A percentile compares a stretch with the other conserved stretches of the same genome.
Evolutionary conservation across 371 early-diverging fungal species (phyloP).

Genomic region (Mortierella sp.): DNA sequence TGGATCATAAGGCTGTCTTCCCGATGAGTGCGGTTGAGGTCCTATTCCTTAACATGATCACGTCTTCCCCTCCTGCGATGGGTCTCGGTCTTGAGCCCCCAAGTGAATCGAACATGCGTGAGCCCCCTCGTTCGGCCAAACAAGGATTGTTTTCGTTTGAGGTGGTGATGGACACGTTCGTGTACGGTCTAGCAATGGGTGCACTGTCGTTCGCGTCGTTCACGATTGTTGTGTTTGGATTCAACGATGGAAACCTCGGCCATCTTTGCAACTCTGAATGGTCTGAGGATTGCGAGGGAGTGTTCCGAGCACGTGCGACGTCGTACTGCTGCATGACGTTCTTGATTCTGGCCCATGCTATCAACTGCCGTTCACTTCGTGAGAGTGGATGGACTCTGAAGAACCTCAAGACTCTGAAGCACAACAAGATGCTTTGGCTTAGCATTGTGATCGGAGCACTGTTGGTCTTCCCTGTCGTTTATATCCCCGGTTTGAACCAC

Average conservation of each 20-base stretch:
- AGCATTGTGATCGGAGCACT: conserved; percentile 65
- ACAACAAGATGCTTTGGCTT: conserved; percentile 71
- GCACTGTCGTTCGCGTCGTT: conserved; percentile 77
- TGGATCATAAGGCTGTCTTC: conserved; percentile 67
- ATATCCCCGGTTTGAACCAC: conserved; percentile 77
- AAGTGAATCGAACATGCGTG: conserved; percentile 83
- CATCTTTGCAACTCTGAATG: conserved; percentile 72
- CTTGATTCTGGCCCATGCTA: conserved; percentile 75
- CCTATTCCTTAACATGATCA: conserved; percentile 90
- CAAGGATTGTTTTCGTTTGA: conserved; percentile 77
- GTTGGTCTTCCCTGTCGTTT: conserved; percentile 71
- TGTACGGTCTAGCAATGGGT: conserved; percentile 81
- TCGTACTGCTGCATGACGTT: conserved; percentile 76
- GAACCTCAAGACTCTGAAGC: conserved; percentile 56
- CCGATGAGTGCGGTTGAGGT: conserved; percentile 87
- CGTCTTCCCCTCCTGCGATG: conserved; percentile 88
- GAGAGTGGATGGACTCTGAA: conserved; percentile 67
- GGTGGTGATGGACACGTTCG: conserved; percentile 75
- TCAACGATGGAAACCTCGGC: conserved; percentile 67
- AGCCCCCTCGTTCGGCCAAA: conserved; percentile 78
- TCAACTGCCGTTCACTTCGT: conserved; percentile 78
- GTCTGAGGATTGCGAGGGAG: conserved; percentile 67
- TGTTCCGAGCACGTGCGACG: conserved; percentile 81
- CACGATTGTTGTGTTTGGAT: conserved; percentile 70
- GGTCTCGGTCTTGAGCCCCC: conserved; percentile 88